Conservation (phyloP, 805 yeast genomes). For the Ogataea minuta region DNA sequence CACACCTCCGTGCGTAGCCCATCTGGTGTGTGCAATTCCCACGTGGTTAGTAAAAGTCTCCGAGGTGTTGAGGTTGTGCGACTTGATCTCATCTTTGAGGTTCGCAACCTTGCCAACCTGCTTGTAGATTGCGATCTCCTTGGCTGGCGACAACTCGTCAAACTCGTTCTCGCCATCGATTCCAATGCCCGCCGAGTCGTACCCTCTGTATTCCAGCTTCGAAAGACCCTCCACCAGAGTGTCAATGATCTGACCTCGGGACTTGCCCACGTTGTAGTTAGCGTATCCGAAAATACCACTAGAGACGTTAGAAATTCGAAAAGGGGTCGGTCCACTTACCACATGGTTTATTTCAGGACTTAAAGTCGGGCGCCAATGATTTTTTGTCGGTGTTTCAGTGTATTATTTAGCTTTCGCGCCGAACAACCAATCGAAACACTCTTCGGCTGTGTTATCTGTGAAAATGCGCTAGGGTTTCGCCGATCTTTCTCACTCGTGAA, state of each 20-base stretch:
- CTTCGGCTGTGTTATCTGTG: background rate
- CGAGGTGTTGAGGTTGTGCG: conserved; percentile 50
- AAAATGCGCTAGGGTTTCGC: too few species aligned
- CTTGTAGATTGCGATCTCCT: conserved; percentile 70
- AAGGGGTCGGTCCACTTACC: conserved; percentile 10
- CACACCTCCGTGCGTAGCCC: conserved; percentile 99
- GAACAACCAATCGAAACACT: conserved; percentile 1
- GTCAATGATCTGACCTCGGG: conserved; percentile 89
- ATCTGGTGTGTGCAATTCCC: conserved; percentile 98
- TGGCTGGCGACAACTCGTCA: conserved; percentile 37
- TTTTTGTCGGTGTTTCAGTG: background rate
- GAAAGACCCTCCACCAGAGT: conserved; percentile 81
- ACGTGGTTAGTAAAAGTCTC: conserved; percentile 78
- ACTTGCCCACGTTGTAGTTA: conserved; percentile 87
- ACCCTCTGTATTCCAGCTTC: conserved; percentile 95
- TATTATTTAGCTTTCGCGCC: background rate
- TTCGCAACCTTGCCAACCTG: conserved; percentile 90
- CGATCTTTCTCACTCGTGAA: conserved; percentile 1
- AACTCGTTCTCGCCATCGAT: conserved; percentile 75
- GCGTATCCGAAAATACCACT: conserved; percentile 98
- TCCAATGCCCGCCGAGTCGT: conserved; percentile 96
- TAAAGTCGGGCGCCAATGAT: conserved; percentile 2
- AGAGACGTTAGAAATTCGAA: conserved; percentile 2
- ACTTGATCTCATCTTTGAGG: conserved; percentile 62
- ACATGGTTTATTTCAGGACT: conserved; percentile 8